These are phyloP conservation scores for Metschnikowia sp. DNA, from an alignment of 805 yeast genomes.

Conservation along the genomic window DNA sequence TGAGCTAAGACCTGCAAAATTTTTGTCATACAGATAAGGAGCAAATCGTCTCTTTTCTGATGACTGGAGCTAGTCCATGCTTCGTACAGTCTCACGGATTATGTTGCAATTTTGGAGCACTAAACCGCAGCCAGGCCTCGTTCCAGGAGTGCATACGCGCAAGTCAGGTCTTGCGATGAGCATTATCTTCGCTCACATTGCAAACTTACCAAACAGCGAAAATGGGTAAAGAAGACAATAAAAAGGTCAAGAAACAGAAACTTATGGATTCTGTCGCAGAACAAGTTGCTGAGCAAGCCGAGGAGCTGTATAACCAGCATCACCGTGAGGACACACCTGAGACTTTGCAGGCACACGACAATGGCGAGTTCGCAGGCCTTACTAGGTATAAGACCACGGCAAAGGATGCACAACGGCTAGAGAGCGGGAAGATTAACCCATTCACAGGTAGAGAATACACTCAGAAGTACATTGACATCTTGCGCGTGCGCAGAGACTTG, in stretches of 20 bases:
- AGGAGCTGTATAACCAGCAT: slow-evolving; percentile 46
- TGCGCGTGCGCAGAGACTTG: slow-evolving; percentile 74
- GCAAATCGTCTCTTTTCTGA: no score
- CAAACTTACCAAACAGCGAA: not conserved
- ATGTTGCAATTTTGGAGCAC: no score
- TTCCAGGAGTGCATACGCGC: not conserved
- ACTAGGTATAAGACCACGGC: slow-evolving; percentile 66
- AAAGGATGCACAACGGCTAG: slow-evolving; percentile 55
- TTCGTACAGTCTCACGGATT: no score
- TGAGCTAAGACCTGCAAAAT: no score
- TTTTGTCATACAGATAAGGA: no score
- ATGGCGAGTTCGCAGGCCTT: slow-evolving; percentile 57
- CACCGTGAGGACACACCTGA: slow-evolving; percentile 40
- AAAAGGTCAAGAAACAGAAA: slow-evolving; percentile 38
- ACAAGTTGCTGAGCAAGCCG: slow-evolving; percentile 64
- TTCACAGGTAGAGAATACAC: slow-evolving; percentile 69
- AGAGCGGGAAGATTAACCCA: slow-evolving; percentile 62
- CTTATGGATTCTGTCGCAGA: slow-evolving; percentile 56
- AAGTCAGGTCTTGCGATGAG: slow-evolving; percentile 2
- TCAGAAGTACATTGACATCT: slow-evolving; percentile 69
- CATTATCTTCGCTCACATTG: slow-evolving; percentile 1
- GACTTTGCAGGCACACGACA: slow-evolving; percentile 53
- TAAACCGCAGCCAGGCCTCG: no score
- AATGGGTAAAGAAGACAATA: slow-evolving; percentile 17
- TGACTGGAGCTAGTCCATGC: no score